Evolutionary conservation across 164 flowering plant species (phyloP).

Genomic region (Aristolochia fimbriata): DNA sequence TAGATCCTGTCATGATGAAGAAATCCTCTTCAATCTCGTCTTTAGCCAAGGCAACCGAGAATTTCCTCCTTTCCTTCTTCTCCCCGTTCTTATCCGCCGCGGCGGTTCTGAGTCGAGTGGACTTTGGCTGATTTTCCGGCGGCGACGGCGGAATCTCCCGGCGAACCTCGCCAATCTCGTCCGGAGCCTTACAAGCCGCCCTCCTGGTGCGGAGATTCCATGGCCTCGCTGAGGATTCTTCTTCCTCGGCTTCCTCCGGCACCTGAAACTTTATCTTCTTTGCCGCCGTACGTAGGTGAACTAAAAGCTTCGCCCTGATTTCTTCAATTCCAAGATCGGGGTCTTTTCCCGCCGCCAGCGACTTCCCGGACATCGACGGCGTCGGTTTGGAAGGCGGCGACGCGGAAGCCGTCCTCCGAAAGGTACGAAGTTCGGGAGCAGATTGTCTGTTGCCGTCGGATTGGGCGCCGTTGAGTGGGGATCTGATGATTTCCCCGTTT

Average conservation of each 20-base stretch:
- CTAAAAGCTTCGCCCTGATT: slow-evolving; percentile 43
- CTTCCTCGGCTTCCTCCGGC: slow-evolving; percentile 14
- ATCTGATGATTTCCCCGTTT: slow-evolving; percentile 11
- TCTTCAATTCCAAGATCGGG: slow-evolving; percentile 45
- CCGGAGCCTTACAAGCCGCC: slow-evolving; percentile 37
- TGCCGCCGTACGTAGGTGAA: slow-evolving; percentile 47
- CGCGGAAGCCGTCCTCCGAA: not conserved
- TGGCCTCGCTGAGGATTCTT: slow-evolving; percentile 24
- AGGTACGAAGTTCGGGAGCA: not conserved
- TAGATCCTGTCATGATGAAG: not conserved
- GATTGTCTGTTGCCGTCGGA: slow-evolving; percentile 1
- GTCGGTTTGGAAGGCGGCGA: slow-evolving; percentile 4
- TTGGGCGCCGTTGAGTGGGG: slow-evolving; percentile 18
- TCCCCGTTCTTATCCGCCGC: slow-evolving; percentile 1
- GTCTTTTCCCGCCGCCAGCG: not conserved
- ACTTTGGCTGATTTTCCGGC: slow-evolving; percentile 20
- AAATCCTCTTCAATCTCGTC: no score
- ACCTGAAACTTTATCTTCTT: slow-evolving; percentile 42
- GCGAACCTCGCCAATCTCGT: slow-evolving; percentile 11
- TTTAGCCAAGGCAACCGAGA: no score
- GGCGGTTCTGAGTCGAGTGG: slow-evolving; percentile 11
- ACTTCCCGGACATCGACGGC: slow-evolving; percentile 1
- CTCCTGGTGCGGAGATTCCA: slow-evolving; percentile 75
- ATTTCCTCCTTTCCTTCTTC: no score
- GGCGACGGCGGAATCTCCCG: slow-evolving; percentile 17